Conservation (phyloP, 306 rosid species). For the Hippophae gyantsensis region DNA sequence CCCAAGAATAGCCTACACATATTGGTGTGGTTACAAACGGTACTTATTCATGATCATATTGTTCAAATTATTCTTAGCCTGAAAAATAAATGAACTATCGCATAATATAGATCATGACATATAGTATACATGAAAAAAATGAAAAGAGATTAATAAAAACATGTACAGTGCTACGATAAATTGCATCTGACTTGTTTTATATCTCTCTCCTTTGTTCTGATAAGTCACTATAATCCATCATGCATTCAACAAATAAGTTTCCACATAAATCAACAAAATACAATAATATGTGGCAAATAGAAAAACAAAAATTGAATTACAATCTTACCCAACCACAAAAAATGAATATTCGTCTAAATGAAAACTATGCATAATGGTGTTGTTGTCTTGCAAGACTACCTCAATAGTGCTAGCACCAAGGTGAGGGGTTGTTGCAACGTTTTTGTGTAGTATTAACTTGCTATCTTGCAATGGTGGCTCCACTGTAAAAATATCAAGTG, state of each 20-base stretch:
- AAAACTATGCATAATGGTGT: conserved; percentile 55
- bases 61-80: too few relatives aligned
- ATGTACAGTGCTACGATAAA: conserved; percentile 71
- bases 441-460: conserved; percentile 39
- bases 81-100: too few relatives aligned
- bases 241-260: conserved; percentile 27
- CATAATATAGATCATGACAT: too few relatives aligned
- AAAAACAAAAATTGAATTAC: not conserved
- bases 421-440: conserved; percentile 56
- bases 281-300: not conserved
- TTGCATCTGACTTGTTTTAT: conserved; percentile 80
- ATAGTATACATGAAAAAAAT: too few relatives aligned
- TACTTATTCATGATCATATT: too few relatives aligned
- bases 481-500: conserved; percentile 60
- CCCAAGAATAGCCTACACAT: conserved; percentile 62
- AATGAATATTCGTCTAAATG: conserved; percentile 78
- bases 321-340: too few relatives aligned
- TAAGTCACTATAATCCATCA: conserved; percentile 74
- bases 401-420: conserved; percentile 66
- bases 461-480: conserved; percentile 55
- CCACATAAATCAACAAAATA: not conserved
- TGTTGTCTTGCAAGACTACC: conserved; percentile 72
- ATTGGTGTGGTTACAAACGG: too few relatives aligned
- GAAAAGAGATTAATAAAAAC: too few relatives aligned
- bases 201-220: conserved; percentile 46